A percentile compares a stretch with the other conserved stretches of the same genome.
Conservation (phyloP, 202 grass and related monocot species). For the Setaria viridis region DNA sequence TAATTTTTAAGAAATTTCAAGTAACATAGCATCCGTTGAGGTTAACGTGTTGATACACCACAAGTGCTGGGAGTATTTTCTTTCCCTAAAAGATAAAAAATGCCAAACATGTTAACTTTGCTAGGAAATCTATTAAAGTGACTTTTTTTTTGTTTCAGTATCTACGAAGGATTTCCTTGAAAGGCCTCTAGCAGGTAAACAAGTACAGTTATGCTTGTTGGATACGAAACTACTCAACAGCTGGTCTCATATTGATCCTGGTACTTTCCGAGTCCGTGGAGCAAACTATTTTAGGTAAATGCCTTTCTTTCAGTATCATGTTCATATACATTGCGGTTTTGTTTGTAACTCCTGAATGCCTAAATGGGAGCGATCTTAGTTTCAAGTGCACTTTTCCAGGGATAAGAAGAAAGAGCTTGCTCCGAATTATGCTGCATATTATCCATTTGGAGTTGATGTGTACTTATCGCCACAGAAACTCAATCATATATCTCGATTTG, state of each 20-base stretch:
- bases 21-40: neutral
- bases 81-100: conserved; percentile 8
- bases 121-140: conserved; percentile 34
- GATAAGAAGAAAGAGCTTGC: conserved; percentile 99
- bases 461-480: conserved; percentile 85
- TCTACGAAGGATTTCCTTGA: conserved; percentile 76
- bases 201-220: conserved; percentile 79
- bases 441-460: conserved; percentile 92
- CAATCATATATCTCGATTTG: conserved; percentile 94
- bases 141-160: conserved; percentile 60
- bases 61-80: neutral
- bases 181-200: conserved; percentile 88
- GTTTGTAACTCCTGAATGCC: conserved; percentile 24
- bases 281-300: conserved; percentile 91
- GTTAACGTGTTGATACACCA: conserved; percentile 12
- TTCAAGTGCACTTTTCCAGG: conserved; percentile 53
- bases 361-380: conserved; percentile 36
- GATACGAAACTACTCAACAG: conserved; percentile 88
- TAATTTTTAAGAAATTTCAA: neutral
- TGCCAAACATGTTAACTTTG: neutral
- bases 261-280: conserved; percentile 82
- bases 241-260: conserved; percentile 86
- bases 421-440: conserved; percentile 90
- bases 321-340: conserved; percentile 2
- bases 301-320: conserved; percentile 31